Conservation (phyloP, 805 yeast species). For the Komagataella pastoris region DNA sequence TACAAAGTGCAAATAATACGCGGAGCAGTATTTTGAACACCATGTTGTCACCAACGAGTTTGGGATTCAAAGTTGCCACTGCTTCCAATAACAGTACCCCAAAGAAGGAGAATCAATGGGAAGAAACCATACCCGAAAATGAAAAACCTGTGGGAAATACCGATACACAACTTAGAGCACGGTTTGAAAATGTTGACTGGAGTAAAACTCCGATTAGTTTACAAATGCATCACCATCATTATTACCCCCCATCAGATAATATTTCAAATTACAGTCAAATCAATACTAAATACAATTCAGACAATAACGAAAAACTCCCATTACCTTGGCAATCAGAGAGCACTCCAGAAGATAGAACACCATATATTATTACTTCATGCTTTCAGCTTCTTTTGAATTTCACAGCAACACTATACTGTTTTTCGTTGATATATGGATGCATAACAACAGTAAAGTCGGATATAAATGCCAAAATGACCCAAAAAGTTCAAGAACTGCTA, state of each 20-base stretch:
- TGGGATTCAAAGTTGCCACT: conserved; percentile 12
- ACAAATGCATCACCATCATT: conserved; percentile 34
- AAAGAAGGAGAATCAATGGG: not conserved
- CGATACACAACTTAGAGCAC: not conserved
- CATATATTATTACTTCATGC: conserved; percentile 49
- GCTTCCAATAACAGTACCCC: not conserved
- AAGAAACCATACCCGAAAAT: not conserved
- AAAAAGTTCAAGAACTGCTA: conserved; percentile 28
- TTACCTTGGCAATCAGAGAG: conserved; percentile 45
- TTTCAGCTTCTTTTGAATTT: conserved; percentile 42
- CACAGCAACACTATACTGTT: conserved; percentile 27
- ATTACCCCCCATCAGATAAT: conserved; percentile 14
- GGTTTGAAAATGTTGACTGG: not conserved
- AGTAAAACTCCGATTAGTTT: conserved; percentile 10
- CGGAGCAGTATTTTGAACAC: not conserved
- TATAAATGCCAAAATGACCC: conserved; percentile 34
- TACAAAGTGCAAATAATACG: not conserved
- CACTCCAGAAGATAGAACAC: conserved; percentile 34
- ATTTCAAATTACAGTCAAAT: not conserved
- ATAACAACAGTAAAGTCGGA: conserved; percentile 40
- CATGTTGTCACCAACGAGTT: conserved; percentile 8
- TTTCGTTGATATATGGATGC: conserved; percentile 28
- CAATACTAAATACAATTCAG: not conserved
- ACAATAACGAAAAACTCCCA: conserved; percentile 23
- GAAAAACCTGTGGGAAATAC: conserved; percentile 1